These are phyloP conservation scores for Populus pruinosa DNA, from an alignment of 345 rosid species.

Conservation along the genomic window DNA sequence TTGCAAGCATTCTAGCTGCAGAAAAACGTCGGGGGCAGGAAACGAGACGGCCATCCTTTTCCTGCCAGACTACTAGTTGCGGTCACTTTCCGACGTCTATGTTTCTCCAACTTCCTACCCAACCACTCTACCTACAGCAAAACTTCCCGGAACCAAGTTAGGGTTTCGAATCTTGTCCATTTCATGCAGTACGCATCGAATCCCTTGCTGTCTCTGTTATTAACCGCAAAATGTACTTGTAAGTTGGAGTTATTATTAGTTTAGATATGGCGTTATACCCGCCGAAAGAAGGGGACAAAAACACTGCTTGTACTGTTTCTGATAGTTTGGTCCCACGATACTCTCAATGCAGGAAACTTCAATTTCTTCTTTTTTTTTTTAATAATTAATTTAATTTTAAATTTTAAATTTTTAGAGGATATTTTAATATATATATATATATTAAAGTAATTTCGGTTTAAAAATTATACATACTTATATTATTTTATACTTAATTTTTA, in stretches of 20 bases:
- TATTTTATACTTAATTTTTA: too few relatives aligned
- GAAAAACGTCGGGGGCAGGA: background rate
- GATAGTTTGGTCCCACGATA: conserved; percentile 8
- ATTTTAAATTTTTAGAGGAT: too few relatives aligned
- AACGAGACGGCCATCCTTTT: background rate
- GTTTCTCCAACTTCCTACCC: conserved; percentile 40
- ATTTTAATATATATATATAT: too few relatives aligned
- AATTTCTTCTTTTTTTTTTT: background rate
- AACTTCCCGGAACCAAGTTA: background rate
- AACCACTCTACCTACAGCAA: conserved; percentile 22
- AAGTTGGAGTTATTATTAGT: too few relatives aligned
- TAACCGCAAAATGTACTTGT: too few relatives aligned
- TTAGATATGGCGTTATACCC: too few relatives aligned
- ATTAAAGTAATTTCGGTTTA: too few relatives aligned
- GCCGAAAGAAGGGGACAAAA: too few relatives aligned
- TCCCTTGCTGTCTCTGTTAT: background rate
- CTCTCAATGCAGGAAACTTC: conserved; percentile 15
- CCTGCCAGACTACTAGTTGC: background rate
- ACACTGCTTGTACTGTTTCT: too few relatives aligned
- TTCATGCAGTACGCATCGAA: background rate
- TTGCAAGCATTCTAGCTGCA: background rate
- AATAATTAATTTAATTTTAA: too few relatives aligned
- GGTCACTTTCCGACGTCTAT: conserved; percentile 23
- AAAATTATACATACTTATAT: too few relatives aligned
- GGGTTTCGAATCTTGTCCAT: background rate